Evolutionary conservation across 768 basidiomycete genomes (phyloP), one percentile per base, ranked within the genome.

Genomic region (Lentinus brumalis): DNA sequence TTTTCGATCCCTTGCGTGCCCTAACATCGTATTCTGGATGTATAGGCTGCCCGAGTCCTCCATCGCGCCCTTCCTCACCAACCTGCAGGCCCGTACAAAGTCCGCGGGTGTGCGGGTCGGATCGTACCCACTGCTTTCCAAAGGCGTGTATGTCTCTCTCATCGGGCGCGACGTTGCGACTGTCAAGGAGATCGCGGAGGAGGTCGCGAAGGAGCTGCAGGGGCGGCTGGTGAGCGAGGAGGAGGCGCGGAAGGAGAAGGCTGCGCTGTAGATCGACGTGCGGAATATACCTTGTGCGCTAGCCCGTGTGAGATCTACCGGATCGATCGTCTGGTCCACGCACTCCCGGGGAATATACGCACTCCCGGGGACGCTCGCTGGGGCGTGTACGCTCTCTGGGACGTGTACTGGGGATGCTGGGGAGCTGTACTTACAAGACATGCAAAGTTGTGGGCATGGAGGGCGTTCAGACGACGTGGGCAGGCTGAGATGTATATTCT

Each of bases 41-140:
- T 64, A 82, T 79, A 78, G 91, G 72, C 65, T 85, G 41, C 83
- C 91, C 0, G 96, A 98, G 77, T 92, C 91, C 1, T 84, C 85
- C n/a, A 88, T 89, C 47, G 86, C 96, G 15, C 95, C 96, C 0
- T 97, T 88, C 74, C 80, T 98, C 29, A 90, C 92, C 1, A 77
- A 81, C 10, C 81, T 98, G 1, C 89, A 92, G 69, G 80, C 82
- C 41, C 86, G 91, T 52, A 83, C 94, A 3, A 84, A 81, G 68
- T 75, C 81, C 2, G 89, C 92, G 50, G 89, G 87, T 11, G 85
- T 98, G 50, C 87, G 91, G 70, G 83, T 96, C 18, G 90, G 95
- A 44, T 91, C 88, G 35, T 93, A 91, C 74, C 86, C 88, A 30
- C 79, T 84, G 31, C 71, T 87, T 21, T 68, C 74, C 57, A 74